A percentile compares a stretch with the other conserved stretches of the same genome.
phyloP scores from a whole-genome alignment of 208 protist genomes.

The Tritrichomonas musculus region DNA sequence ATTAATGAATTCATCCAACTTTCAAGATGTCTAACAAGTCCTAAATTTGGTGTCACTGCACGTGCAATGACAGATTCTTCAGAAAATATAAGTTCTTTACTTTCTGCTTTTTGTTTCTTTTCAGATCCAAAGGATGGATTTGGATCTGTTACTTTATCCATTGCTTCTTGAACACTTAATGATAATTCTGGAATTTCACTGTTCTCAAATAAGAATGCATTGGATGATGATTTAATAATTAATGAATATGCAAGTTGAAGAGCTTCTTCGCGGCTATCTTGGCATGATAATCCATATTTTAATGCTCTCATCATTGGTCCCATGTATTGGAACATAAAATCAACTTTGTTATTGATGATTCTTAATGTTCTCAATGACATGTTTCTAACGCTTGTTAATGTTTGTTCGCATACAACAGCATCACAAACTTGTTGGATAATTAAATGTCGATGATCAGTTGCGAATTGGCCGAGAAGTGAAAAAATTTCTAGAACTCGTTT shows the following conservation, averaged over 20 bases:
- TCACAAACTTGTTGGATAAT: constrained; percentile 10
- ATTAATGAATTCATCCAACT: neutral
- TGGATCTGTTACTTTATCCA: neutral
- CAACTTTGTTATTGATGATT: neutral
- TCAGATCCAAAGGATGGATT: too few species aligned
- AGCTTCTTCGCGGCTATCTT: neutral
- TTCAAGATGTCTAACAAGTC: neutral
- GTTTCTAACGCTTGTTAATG: neutral
- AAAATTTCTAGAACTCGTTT: neutral
- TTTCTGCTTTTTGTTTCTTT: too few species aligned
- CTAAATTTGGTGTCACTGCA: neutral
- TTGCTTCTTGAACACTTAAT: neutral
- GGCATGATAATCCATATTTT: neutral
- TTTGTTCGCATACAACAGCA: neutral
- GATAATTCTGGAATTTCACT: too few species aligned
- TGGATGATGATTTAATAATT: neutral
- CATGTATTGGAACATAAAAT: neutral
- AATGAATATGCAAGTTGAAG: neutral
- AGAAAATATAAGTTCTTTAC: neutral
- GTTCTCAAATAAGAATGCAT: neutral
- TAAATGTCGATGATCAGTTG: neutral
- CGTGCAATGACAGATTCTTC: neutral
- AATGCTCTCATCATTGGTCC: neutral
- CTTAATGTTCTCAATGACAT: neutral
- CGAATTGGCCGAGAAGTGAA: neutral